These are phyloP conservation scores for Pythium catenulatum DNA, from an alignment of 352 stramenopile species.

Conservation along the genomic window DNA sequence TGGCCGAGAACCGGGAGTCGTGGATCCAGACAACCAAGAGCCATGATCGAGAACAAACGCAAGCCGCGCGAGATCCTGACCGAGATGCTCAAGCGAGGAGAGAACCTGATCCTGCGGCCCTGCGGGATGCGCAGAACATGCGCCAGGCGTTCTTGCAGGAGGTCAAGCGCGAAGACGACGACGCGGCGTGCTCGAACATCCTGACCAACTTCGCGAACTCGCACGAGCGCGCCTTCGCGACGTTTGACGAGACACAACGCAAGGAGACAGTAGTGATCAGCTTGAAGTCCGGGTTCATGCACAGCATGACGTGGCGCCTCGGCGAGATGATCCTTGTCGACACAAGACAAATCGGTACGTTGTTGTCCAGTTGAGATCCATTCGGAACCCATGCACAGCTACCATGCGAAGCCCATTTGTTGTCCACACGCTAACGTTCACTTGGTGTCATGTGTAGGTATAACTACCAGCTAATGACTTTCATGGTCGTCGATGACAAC, in stretches of 20 bases:
- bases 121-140: conserved; percentile 17
- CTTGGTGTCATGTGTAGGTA: conserved; percentile 37
- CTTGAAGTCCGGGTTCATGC: conserved; percentile 18
- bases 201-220: background rate
- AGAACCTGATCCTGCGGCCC: background rate
- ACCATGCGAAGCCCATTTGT: background rate
- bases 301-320: background rate
- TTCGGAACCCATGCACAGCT: too few species aligned
- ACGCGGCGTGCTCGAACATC: background rate
- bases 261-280: conserved; percentile 27
- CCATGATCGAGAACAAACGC: background rate
- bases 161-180: conserved; percentile 3
- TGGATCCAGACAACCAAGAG: background rate
- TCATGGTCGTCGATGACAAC: conserved; percentile 58
- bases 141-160: background rate
- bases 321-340: conserved; percentile 17
- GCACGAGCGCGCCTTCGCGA: too few species aligned
- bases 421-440: background rate
- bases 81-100: background rate
- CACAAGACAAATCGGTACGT: conserved; percentile 46
- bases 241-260: background rate
- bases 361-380: too few species aligned
- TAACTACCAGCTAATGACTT: conserved; percentile 55
- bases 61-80: conserved; percentile 8
- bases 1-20: background rate